Evolutionary conservation across 331 rosid species (phyloP).

Genomic region (Prunus yedoensis): DNA sequence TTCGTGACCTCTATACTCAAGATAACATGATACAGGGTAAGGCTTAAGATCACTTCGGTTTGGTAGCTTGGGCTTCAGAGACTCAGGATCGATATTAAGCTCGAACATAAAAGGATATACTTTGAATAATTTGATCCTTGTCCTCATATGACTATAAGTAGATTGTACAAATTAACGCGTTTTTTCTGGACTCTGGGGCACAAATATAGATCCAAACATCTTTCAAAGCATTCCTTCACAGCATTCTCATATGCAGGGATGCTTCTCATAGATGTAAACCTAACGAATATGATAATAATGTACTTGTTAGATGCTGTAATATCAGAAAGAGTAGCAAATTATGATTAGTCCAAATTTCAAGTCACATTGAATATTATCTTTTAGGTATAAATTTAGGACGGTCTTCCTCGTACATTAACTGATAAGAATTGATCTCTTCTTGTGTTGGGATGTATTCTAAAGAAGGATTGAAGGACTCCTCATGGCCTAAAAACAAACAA

Average conservation of each 20-base stretch:
- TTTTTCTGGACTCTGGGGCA: conserved; percentile 84
- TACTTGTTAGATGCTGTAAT: conserved; percentile 18
- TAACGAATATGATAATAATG: conserved; percentile 31
- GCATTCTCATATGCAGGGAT: conserved; percentile 87
- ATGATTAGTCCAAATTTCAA: neutral
- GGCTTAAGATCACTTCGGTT: conserved; percentile 82
- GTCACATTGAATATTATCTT: conserved; percentile 44
- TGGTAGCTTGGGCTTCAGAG: conserved; percentile 92
- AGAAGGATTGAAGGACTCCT: conserved; percentile 94
- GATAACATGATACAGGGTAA: conserved; percentile 70
- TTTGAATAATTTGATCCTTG: conserved; percentile 6
- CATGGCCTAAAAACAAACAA: conserved; percentile 57
- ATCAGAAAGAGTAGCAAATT: conserved; percentile 13
- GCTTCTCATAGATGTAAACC: conserved; percentile 76
- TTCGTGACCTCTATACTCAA: conserved; percentile 83
- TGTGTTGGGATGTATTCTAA: conserved; percentile 85
- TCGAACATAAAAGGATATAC: conserved; percentile 34
- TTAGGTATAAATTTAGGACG: conserved; percentile 83
- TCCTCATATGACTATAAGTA: neutral
- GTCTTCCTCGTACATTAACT: conserved; percentile 84
- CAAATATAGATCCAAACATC: conserved; percentile 85
- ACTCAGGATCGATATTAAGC: conserved; percentile 88
- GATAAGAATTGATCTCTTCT: conserved; percentile 84
- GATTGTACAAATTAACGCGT: conserved; percentile 41
- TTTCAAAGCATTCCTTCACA: conserved; percentile 71